These are phyloP conservation scores for Hanseniaspora jakobsenii DNA, from an alignment of 805 yeast genomes.

Conservation along the genomic window DNA sequence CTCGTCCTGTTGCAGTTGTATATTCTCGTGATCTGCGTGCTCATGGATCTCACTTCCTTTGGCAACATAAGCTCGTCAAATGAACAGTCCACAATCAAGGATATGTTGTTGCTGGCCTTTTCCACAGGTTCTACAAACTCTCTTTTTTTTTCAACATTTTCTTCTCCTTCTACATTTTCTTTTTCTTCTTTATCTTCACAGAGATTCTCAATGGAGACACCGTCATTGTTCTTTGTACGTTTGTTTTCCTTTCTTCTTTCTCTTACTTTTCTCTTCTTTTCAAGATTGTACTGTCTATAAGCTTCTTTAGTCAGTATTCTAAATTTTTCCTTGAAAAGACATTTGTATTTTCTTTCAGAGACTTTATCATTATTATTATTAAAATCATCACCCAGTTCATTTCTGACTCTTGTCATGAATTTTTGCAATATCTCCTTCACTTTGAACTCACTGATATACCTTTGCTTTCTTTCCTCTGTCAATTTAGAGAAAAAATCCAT, in stretches of 20 bases:
- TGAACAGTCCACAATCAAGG: conserved; percentile 70
- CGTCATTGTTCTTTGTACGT: conserved; percentile 28
- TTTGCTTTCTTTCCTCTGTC: background rate
- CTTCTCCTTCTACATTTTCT: conserved; percentile 31
- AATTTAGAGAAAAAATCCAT: conserved; percentile 4
- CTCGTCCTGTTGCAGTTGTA: conserved; percentile 68
- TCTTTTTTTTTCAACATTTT: no score
- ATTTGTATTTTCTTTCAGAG: conserved; percentile 78
- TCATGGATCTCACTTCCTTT: conserved; percentile 54
- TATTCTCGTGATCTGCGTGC: conserved; percentile 68
- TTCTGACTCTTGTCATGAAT: conserved; percentile 31
- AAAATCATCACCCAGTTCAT: no score
- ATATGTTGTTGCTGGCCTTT: conserved; percentile 40
- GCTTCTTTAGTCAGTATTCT: conserved; percentile 59
- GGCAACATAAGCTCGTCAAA: conserved; percentile 84
- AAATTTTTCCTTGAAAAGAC: conserved; percentile 42
- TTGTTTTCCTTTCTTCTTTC: conserved; percentile 31
- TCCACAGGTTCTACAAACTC: conserved; percentile 30
- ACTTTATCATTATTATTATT: no score
- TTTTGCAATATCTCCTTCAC: background rate
- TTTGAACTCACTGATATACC: conserved; percentile 4
- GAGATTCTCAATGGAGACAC: no score
- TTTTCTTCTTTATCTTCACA: conserved; percentile 33
- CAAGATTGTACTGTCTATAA: conserved; percentile 35
- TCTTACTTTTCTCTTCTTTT: conserved; percentile 44